Conservation (phyloP, 2,329 filamentous ascomycete genomes). For the Trichoderma endophyticum region DNA sequence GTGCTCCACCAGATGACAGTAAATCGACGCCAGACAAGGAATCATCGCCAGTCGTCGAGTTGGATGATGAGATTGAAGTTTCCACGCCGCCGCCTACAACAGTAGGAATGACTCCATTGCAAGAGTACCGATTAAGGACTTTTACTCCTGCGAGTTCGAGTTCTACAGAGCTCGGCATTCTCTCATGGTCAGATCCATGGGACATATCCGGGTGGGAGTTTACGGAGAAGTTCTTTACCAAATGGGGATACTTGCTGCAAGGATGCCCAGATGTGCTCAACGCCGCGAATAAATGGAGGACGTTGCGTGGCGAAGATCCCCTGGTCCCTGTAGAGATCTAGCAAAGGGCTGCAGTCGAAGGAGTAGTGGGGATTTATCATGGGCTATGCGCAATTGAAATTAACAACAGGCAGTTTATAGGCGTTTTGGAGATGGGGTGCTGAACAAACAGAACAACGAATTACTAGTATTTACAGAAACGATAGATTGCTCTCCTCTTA, state of each 20-base stretch:
- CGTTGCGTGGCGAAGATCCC: slow-evolving; percentile 17
- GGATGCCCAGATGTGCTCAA: slow-evolving; percentile 12
- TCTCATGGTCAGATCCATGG: slow-evolving; percentile 24
- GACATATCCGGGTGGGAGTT: slow-evolving; percentile 19
- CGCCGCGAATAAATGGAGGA: slow-evolving; percentile 14
- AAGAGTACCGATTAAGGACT: background rate
- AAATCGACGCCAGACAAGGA: background rate
- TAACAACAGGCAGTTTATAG: background rate
- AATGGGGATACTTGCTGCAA: slow-evolving; percentile 15
- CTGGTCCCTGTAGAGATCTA: slow-evolving; percentile 11
- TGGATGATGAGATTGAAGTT: background rate
- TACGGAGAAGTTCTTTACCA: slow-evolving; percentile 8
- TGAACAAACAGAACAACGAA: background rate
- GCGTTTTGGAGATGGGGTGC: background rate
- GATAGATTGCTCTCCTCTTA: background rate
- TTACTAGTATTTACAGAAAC: background rate
- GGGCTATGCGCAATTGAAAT: background rate
- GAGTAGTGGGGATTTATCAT: background rate
- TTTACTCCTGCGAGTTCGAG: background rate
- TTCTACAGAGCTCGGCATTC: slow-evolving; percentile 17
- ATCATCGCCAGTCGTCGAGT: background rate
- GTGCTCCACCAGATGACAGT: background rate
- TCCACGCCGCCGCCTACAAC: background rate
- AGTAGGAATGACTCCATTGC: background rate
- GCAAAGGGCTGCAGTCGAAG: background rate